Conservation (phyloP, 108 stramenopile genomes). For the Aurantiochytrium sp. region DNA sequence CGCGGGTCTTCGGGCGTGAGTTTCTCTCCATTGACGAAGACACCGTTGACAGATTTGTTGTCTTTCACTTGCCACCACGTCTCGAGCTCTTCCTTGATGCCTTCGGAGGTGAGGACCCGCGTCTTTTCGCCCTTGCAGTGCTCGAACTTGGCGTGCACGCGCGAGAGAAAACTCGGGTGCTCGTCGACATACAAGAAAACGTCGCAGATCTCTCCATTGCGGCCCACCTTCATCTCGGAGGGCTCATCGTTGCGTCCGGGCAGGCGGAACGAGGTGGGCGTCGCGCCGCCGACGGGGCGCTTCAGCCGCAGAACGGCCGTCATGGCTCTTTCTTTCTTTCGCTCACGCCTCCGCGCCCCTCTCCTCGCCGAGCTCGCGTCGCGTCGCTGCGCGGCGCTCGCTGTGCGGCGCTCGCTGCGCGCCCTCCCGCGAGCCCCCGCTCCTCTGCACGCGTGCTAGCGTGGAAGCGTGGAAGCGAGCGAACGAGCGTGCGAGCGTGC, state of each 20-base stretch:
- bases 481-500: no score
- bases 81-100: neutral
- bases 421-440: no score
- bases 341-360: no score
- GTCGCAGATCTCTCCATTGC: slow-evolving; percentile 1
- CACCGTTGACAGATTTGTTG: neutral
- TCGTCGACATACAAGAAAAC: neutral
- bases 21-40: neutral
- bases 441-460: no score
- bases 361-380: no score
- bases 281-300: neutral
- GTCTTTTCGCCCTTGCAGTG: neutral
- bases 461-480: no score
- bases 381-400: no score
- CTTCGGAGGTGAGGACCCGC: neutral
- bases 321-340: neutral
- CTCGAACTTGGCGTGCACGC: neutral
- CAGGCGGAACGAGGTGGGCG: neutral
- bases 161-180: slow-evolving; percentile 12
- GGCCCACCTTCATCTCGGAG: neutral
- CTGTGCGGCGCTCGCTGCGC: no score
- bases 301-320: neutral
- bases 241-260: neutral
- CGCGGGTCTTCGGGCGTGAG: neutral
- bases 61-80: neutral